Evolutionary conservation across 495 filamentous ascomycete species (phyloP).

Genomic region (Oidiodendron maius): DNA sequence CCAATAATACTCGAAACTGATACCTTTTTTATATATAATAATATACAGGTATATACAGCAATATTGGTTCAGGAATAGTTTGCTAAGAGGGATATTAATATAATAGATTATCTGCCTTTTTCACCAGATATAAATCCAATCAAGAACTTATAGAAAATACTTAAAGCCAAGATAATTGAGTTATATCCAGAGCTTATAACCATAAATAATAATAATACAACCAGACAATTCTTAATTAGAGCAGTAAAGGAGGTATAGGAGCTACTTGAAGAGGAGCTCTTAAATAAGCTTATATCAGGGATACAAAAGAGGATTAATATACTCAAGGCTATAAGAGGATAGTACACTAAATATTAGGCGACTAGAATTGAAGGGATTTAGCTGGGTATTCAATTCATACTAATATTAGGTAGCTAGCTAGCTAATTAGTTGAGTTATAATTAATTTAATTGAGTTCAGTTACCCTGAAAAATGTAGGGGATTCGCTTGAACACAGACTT

Average conservation of each 20-base stretch:
- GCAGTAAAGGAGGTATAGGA: slow-evolving; percentile 5
- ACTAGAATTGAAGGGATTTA: not conserved
- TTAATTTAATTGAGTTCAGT: not conserved
- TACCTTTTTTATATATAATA: slow-evolving; percentile 8
- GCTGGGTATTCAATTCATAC: not conserved
- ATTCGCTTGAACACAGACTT: not conserved
- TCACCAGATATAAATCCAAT: slow-evolving; percentile 10
- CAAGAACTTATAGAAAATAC: slow-evolving; percentile 8
- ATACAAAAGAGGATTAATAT: slow-evolving; percentile 11
- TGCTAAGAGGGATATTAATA: not conserved
- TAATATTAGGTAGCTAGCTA: not conserved
- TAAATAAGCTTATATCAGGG: slow-evolving; percentile 7
- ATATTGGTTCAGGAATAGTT: slow-evolving; percentile 1
- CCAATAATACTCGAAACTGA: not conserved
- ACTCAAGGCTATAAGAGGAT: slow-evolving; percentile 4
- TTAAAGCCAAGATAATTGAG: slow-evolving; percentile 7
- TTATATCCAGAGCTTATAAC: slow-evolving; percentile 5
- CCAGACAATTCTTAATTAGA: not conserved
- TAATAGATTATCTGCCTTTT: slow-evolving; percentile 7
- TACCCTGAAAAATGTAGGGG: not conserved
- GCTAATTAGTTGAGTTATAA: not conserved
- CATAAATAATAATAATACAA: slow-evolving; percentile 1
- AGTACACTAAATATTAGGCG: slow-evolving; percentile 14
- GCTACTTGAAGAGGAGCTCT: not conserved
- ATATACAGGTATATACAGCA: slow-evolving; percentile 1